phyloP scores from a whole-genome alignment of 768 basidiomycete species.

The Suillus discolor region DNA sequence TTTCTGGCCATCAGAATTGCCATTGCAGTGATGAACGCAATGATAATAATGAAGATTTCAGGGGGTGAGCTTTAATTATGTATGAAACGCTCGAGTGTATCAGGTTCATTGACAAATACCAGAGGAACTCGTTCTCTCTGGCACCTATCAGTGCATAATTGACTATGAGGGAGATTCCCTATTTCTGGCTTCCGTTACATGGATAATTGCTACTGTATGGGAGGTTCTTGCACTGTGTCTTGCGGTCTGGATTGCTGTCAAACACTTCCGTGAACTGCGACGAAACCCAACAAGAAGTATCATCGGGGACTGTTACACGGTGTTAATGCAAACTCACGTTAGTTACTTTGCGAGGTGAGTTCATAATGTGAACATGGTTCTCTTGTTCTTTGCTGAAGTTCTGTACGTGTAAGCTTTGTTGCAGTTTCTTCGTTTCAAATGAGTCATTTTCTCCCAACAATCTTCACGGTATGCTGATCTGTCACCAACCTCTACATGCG shows the following conservation, averaged over 20 bases:
- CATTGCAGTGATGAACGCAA: background rate
- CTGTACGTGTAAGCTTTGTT: background rate
- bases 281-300: background rate
- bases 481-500: background rate
- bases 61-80: background rate
- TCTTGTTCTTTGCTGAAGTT: background rate
- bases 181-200: background rate
- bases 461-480: background rate
- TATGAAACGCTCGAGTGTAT: background rate
- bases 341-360: background rate
- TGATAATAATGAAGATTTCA: background rate
- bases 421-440: background rate
- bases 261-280: background rate
- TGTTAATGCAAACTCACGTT: background rate
- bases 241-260: background rate
- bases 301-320: background rate
- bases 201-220: background rate
- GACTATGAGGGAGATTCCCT: accelerated
- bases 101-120: background rate
- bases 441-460: background rate
- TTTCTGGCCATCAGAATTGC: background rate
- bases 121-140: background rate
- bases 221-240: background rate
- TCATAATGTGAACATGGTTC: background rate
- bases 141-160: background rate